Evolutionary conservation across 2,329 filamentous ascomycete genomes (phyloP).

Genomic region (Cercospora nicotianae): DNA sequence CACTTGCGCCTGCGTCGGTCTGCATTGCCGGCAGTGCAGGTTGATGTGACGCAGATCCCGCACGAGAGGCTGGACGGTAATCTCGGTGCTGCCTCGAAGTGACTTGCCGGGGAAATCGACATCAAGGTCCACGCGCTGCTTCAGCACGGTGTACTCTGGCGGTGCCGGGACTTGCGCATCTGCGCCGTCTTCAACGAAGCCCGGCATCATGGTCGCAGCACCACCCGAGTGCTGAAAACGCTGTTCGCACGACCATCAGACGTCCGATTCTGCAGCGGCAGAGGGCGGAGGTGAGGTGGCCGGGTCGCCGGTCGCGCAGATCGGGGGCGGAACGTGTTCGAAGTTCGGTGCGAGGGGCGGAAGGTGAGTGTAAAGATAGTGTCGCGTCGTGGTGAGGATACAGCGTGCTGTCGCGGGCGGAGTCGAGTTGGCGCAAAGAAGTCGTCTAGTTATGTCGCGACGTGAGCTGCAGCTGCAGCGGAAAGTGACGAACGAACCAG

Average conservation of each 20-base stretch:
- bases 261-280: background rate
- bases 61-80: constrained; percentile 69
- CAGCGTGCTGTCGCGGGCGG: background rate
- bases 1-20: constrained; percentile 53
- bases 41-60: constrained; percentile 56
- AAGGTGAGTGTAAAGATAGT: background rate
- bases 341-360: background rate
- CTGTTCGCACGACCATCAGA: constrained; percentile 4
- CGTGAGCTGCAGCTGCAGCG: background rate
- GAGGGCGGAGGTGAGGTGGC: background rate
- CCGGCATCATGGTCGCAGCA: constrained; percentile 30
- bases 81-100: constrained; percentile 75
- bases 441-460: background rate
- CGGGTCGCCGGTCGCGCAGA: background rate
- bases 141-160: constrained; percentile 62
- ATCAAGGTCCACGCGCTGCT: constrained; percentile 87
- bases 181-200: constrained; percentile 29
- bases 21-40: constrained; percentile 64
- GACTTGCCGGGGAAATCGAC: constrained; percentile 77
- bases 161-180: constrained; percentile 22
- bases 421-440: background rate
- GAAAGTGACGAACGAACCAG: background rate
- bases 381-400: background rate
- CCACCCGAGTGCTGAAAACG: constrained; percentile 2
- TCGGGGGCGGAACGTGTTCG: background rate